A percentile compares a stretch with the other conserved stretches of the same genome.
These are phyloP conservation scores for Meyerozyma smithsonii DNA, from an alignment of 1,139 yeast species.

Conservation along the genomic window DNA sequence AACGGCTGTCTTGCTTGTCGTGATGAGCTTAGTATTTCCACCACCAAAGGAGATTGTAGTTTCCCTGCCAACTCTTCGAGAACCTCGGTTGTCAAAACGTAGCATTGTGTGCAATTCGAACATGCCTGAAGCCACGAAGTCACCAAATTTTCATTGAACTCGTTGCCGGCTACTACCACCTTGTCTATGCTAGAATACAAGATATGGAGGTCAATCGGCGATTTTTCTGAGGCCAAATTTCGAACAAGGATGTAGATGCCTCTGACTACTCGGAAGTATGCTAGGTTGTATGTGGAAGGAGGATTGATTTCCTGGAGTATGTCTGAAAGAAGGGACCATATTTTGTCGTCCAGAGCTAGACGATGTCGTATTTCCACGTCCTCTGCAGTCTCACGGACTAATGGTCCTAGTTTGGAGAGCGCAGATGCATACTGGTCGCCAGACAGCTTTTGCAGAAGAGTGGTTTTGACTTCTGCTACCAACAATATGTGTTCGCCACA, in stretches of 20 bases:
- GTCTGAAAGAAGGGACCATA: neutral
- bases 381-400: neutral
- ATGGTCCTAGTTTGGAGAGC: neutral
- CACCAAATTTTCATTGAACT: neutral
- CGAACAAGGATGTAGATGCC: neutral
- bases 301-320: neutral
- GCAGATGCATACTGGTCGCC: neutral
- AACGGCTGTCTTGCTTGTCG: neutral
- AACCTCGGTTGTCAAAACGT: neutral
- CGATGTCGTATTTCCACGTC: neutral
- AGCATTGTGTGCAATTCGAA: neutral
- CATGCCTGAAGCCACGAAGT: neutral
- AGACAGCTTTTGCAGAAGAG: neutral
- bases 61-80: neutral
- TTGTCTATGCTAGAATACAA: neutral
- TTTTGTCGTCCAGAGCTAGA: neutral
- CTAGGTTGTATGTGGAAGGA: too few species aligned
- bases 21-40: neutral
- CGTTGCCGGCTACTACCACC: neutral
- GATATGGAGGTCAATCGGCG: neutral
- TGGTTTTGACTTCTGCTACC: neutral
- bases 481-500: neutral
- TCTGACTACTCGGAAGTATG: neutral
- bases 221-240: neutral
- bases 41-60: neutral